Evolutionary conservation across 345 rosid genomes (phyloP).

Genomic region (Adansonia digitata): DNA sequence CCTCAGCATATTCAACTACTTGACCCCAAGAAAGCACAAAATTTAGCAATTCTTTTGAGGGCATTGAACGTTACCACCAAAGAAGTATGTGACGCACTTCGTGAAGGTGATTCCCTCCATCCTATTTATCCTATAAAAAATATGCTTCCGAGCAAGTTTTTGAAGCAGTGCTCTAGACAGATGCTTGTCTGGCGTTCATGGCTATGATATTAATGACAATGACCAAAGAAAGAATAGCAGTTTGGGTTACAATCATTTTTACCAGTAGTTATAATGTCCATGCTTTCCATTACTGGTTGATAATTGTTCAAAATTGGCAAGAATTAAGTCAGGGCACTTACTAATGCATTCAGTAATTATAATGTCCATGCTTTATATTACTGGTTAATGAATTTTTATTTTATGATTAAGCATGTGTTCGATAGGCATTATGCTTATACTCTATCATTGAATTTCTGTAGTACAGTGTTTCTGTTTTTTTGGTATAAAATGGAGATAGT

Average conservation of each 20-base stretch:
- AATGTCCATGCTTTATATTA: too few relatives aligned
- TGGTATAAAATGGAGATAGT: not conserved
- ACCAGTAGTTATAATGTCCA: not conserved
- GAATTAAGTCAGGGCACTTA: not conserved
- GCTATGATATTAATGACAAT: not conserved
- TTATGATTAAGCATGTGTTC: not conserved
- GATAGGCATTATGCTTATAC: not conserved
- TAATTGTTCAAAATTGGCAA: not conserved
- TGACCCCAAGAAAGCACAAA: conserved; percentile 89
- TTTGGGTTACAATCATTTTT: not conserved
- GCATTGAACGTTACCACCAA: conserved; percentile 80
- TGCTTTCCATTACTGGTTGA: not conserved
- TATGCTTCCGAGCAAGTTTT: not conserved
- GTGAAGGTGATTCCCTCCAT: conserved; percentile 56
- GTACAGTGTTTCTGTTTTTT: not conserved
- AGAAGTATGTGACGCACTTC: conserved; percentile 91
- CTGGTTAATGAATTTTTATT: too few relatives aligned
- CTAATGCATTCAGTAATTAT: too few relatives aligned
- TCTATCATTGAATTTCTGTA: not conserved
- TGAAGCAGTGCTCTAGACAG: not conserved
- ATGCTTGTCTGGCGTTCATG: not conserved
- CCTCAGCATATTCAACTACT: conserved; percentile 70
- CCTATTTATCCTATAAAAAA: not conserved
- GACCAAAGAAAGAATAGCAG: not conserved
- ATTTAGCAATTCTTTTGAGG: conserved; percentile 76